Percentiles rank a stretch among this genome's conserved stretches.
Conservation (phyloP, 2,329 filamentous ascomycete species). For the Aspergillus aculeatus region DNA sequence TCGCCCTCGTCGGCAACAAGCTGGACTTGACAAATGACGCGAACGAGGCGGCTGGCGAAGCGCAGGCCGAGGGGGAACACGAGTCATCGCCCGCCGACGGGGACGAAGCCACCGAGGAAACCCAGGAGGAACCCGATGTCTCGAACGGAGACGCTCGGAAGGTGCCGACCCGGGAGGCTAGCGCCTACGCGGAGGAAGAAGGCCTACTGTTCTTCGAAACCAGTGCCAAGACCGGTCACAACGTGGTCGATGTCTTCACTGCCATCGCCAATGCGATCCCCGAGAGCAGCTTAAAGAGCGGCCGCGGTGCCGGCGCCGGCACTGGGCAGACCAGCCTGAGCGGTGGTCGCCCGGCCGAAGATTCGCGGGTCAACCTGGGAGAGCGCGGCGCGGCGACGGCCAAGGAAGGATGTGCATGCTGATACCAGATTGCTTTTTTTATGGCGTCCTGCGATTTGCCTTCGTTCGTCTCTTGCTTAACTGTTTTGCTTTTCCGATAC, state of each 20-base stretch:
- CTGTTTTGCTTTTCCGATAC: slow-evolving; percentile 11
- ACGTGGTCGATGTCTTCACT: slow-evolving; percentile 94
- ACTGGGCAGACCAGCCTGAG: slow-evolving; percentile 60
- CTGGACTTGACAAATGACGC: slow-evolving; percentile 72
- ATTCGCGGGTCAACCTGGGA: slow-evolving; percentile 76
- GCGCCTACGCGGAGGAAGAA: slow-evolving; percentile 92
- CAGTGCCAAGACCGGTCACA: slow-evolving; percentile 91
- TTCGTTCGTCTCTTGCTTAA: slow-evolving; percentile 1
- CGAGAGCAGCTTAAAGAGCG: slow-evolving; percentile 90
- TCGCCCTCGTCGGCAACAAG: slow-evolving; percentile 96
- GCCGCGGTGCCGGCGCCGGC: slow-evolving; percentile 67
- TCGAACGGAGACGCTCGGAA: slow-evolving; percentile 76
- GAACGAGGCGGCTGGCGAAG: slow-evolving; percentile 46
- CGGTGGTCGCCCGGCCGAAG: slow-evolving; percentile 44
- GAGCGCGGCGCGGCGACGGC: slow-evolving; percentile 70
- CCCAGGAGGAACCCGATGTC: slow-evolving; percentile 57
- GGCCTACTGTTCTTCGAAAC: slow-evolving; percentile 95
- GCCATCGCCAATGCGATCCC: slow-evolving; percentile 98
- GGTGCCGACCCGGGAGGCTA: slow-evolving; percentile 85
- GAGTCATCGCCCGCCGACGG: slow-evolving; percentile 32
- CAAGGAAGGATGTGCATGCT: slow-evolving; percentile 93
- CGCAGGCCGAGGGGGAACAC: slow-evolving; percentile 38
- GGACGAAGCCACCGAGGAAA: slow-evolving; percentile 48
- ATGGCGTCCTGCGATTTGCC: background rate
- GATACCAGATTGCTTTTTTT: slow-evolving; percentile 21